Conservation (phyloP, 495 filamentous ascomycete genomes). For the Daldinia concentrica region DNA sequence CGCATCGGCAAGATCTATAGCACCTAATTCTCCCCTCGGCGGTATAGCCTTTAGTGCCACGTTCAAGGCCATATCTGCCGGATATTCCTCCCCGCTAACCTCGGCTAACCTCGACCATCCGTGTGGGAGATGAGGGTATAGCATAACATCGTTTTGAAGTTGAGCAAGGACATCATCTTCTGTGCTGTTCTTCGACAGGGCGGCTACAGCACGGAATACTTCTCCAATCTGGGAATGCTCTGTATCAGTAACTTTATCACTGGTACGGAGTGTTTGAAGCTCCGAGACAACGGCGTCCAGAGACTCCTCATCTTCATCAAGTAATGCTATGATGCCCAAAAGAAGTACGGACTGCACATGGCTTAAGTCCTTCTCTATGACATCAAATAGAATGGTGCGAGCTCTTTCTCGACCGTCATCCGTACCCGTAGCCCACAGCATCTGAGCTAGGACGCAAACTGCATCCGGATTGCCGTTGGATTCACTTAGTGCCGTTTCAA, state of each 20-base stretch:
- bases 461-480: conserved; percentile 82
- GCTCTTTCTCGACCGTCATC: conserved; percentile 78
- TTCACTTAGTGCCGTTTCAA: conserved; percentile 83
- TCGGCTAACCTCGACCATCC: conserved; percentile 80
- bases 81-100: conserved; percentile 59
- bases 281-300: conserved; percentile 83
- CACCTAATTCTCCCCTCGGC: conserved; percentile 71
- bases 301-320: conserved; percentile 80
- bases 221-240: conserved; percentile 61
- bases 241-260: conserved; percentile 56
- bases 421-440: conserved; percentile 89
- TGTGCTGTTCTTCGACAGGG: conserved; percentile 44
- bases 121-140: conserved; percentile 75
- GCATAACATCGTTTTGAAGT: conserved; percentile 76
- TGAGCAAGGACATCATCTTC: conserved; percentile 57
- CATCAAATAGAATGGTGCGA: conserved; percentile 79
- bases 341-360: conserved; percentile 82
- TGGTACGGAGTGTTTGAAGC: conserved; percentile 73
- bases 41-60: conserved; percentile 78
- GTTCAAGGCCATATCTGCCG: conserved; percentile 81
- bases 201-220: conserved; percentile 55
- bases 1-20: conserved; percentile 75
- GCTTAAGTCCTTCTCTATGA: conserved; percentile 73
- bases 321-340: conserved; percentile 80
- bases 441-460: conserved; percentile 85